Base-by-base conservation (phyloP, 2,329 filamentous ascomycete species). In the Aspergillus costaricaensis region DNA sequence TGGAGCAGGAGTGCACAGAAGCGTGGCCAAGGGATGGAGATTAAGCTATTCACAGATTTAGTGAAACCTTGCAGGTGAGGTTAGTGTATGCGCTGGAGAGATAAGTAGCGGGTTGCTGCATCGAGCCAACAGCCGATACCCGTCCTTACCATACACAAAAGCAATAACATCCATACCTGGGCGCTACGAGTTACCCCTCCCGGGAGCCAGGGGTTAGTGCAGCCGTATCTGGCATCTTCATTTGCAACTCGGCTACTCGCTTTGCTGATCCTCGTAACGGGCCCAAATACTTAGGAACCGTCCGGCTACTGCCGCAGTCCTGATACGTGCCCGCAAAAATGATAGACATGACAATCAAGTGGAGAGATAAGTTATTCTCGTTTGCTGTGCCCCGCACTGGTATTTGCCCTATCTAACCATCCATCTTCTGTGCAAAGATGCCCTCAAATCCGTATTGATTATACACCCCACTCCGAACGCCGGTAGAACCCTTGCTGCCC, bases 401-500 rank as follows among this genome's bases (percentile, higher is more conserved):
- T 53, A 53, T 43, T 55, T 12, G n/a, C 25, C 12, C 41, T 47
- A 32, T 36, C 27, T 17, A 55, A 44, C 23, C 39, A 44, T 30
- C 38, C 25, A 44, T 30, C 9, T 17, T 30, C 23, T 12, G 6
- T 55, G 41, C 15, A 55, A 12, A 12, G 32, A 17, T 7, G n/a
- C 25, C 30, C 53, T 43, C 43, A 55, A 25, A 10, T 55, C 53
- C 14, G 39, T 44, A 19, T 55, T 55, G n/a, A 55, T 44, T 8
- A 55, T 32, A 32, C 38, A 43, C 10, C 53, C 53, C 7, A 55
- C 25, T 9, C 53, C 39, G 14, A 55, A 55, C 3, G 53, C 53
- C 53, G 53, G 53, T 25, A 55, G 15, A 14, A 32, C 39, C 21
- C 53, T 55, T 15, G 39, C 39, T 32, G 53, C 53, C 25, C 53